Evolutionary conservation across 2,329 filamentous ascomycete genomes (phyloP).

Genomic region (Biscogniauxia mediterranea): DNA sequence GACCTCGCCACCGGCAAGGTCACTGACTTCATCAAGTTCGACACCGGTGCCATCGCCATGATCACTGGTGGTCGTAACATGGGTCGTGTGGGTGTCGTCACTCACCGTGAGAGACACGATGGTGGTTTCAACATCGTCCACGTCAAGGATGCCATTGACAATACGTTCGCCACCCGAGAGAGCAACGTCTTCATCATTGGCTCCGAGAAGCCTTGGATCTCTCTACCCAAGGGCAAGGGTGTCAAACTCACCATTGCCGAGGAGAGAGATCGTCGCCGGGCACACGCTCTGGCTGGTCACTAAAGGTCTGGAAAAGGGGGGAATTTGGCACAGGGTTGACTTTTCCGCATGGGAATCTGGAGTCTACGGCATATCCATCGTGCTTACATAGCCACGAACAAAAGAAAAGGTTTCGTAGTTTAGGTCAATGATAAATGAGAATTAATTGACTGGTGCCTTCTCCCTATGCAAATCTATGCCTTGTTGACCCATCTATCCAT

Average conservation of each 20-base stretch:
- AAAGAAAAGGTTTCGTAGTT: constrained; percentile 23
- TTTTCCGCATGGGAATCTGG: constrained; percentile 35
- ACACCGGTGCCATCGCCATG: constrained; percentile 98
- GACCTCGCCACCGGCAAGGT: constrained; percentile 97
- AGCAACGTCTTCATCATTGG: constrained; percentile 99
- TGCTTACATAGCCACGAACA: constrained; percentile 30
- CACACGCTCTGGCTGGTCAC: constrained; percentile 51
- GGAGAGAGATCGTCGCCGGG: constrained; percentile 97
- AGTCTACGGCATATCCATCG: constrained; percentile 36
- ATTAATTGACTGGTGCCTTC: constrained; percentile 33
- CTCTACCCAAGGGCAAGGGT: constrained; percentile 99
- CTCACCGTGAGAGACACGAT: constrained; percentile 99
- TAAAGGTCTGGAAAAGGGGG: constrained; percentile 40
- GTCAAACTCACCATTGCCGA: constrained; percentile 99
- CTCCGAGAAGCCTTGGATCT: constrained; percentile 98
- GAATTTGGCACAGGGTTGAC: constrained; percentile 30
- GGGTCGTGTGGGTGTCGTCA: constrained; percentile 99
- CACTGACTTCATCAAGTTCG: constrained; percentile 96
- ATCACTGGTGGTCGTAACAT: constrained; percentile 99
- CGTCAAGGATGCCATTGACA: constrained; percentile 99
- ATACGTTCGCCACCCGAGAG: constrained; percentile 99
- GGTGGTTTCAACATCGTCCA: constrained; percentile 99
- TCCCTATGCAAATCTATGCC: constrained; percentile 4
- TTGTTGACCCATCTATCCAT: not conserved
- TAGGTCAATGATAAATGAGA: constrained; percentile 35